A percentile compares a stretch with the other conserved stretches of the same genome.
Conservation (phyloP, 305 asterid genomes). For the Plantago rigida region DNA sequence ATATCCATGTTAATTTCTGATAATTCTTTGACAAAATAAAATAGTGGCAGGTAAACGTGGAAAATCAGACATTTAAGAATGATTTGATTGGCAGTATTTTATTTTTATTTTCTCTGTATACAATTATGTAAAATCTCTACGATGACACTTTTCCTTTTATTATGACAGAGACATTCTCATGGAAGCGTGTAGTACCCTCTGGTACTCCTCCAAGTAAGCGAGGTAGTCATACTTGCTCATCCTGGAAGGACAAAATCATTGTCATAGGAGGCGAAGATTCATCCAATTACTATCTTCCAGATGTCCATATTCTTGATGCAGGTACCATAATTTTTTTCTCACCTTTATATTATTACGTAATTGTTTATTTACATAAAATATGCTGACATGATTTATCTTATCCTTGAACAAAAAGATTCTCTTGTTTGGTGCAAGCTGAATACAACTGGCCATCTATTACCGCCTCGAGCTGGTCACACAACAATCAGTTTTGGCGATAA, state of each 20-base stretch:
- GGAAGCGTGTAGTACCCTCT: slow-evolving; percentile 76
- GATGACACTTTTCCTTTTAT: slow-evolving; percentile 21
- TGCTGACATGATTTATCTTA: slow-evolving; percentile 25
- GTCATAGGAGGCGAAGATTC: slow-evolving; percentile 96
- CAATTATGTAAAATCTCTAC: not conserved
- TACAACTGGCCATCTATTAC: slow-evolving; percentile 71
- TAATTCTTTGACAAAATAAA: too few species aligned
- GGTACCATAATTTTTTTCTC: slow-evolving; percentile 30
- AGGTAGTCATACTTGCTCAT: slow-evolving; percentile 84
- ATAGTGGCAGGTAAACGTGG: too few species aligned
- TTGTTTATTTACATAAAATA: slow-evolving; percentile 5
- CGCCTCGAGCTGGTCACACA: slow-evolving; percentile 98
- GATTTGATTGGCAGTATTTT: too few species aligned
- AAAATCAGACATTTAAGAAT: too few species aligned
- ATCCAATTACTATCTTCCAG: slow-evolving; percentile 66
- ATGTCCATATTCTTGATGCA: slow-evolving; percentile 88
- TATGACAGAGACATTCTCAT: slow-evolving; percentile 62
- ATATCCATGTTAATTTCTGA: too few species aligned
- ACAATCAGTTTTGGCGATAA: slow-evolving; percentile 65
- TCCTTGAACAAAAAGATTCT: slow-evolving; percentile 50
- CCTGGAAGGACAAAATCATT: slow-evolving; percentile 82
- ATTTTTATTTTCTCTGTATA: not conserved
- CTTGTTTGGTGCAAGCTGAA: slow-evolving; percentile 85
- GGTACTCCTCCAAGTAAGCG: slow-evolving; percentile 97
- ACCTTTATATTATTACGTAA: slow-evolving; percentile 1